phyloP scores from a whole-genome alignment of 2,329 filamentous ascomycete genomes.

The Knufia petricola region DNA sequence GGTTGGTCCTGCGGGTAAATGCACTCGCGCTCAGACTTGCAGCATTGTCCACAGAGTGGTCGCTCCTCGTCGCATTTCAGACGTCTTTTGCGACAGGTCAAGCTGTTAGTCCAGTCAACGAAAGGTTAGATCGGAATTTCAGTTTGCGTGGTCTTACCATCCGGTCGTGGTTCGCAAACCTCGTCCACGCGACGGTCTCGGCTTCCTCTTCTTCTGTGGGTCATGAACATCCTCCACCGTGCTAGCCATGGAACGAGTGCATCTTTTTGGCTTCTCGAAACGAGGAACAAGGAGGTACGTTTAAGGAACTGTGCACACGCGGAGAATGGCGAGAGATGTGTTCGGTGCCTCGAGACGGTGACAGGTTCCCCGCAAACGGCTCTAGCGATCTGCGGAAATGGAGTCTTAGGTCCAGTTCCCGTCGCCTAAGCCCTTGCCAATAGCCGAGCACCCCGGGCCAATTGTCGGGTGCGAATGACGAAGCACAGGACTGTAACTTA shows the following conservation, averaged over 20 bases:
- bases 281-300: not conserved
- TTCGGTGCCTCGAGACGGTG: too few relatives aligned
- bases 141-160: not conserved
- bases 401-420: too few relatives aligned
- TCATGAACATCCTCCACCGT: conserved; percentile 1
- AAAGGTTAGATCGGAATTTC: too few relatives aligned
- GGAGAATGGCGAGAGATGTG: not conserved
- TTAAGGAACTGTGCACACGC: too few relatives aligned
- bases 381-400: too few relatives aligned
- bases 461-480: too few relatives aligned
- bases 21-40: conserved; percentile 4
- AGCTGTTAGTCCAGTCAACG: not conserved
- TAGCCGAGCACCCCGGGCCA: too few relatives aligned
- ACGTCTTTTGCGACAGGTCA: conserved; percentile 9
- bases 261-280: not conserved
- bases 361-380: too few relatives aligned
- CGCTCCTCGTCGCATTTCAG: conserved; percentile 8
- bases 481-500: too few relatives aligned
- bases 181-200: conserved; percentile 6
- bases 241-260: not conserved
- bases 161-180: conserved; percentile 10
- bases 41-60: conserved; percentile 7
- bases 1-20: not conserved
- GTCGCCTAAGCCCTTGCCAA: too few relatives aligned
- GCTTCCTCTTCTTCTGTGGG: conserved; percentile 6